Evolutionary conservation across 2,329 filamentous ascomycete genomes (phyloP).

Genomic region (Fusarium camptoceras): DNA sequence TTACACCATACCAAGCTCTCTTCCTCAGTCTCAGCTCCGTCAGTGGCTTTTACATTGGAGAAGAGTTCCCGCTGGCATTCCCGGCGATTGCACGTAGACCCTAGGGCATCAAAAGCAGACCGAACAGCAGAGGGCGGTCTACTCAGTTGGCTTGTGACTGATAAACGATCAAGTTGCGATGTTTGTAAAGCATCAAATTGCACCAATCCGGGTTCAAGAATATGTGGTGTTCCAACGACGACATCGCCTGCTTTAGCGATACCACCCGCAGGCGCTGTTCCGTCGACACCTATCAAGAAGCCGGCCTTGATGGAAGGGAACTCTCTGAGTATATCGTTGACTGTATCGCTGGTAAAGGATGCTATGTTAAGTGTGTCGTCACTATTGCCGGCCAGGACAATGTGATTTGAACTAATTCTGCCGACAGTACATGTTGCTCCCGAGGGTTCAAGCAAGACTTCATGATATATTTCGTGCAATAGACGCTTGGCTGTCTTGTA

Average conservation of each 20-base stretch:
- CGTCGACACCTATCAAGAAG: neutral
- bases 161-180: neutral
- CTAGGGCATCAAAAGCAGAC: rapidly evolving
- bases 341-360: rapidly evolving
- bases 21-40: neutral
- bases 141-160: neutral
- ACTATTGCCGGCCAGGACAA: neutral
- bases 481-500: neutral
- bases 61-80: neutral
- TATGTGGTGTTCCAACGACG: neutral
- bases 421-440: neutral
- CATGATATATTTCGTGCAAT: rapidly evolving
- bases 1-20: neutral
- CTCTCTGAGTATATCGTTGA: neutral
- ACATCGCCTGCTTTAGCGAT: neutral
- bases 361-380: rapidly evolving
- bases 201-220: neutral
- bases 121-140: rapidly evolving
- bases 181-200: neutral
- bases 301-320: neutral
- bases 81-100: rapidly evolving
- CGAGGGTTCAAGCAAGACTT: neutral
- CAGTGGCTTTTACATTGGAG: no score
- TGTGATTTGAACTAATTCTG: neutral
- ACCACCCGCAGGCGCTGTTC: rapidly evolving